phyloP scores from a whole-genome alignment of 1,284 basidiomycete species.

The Trichosporon ovoides region DNA sequence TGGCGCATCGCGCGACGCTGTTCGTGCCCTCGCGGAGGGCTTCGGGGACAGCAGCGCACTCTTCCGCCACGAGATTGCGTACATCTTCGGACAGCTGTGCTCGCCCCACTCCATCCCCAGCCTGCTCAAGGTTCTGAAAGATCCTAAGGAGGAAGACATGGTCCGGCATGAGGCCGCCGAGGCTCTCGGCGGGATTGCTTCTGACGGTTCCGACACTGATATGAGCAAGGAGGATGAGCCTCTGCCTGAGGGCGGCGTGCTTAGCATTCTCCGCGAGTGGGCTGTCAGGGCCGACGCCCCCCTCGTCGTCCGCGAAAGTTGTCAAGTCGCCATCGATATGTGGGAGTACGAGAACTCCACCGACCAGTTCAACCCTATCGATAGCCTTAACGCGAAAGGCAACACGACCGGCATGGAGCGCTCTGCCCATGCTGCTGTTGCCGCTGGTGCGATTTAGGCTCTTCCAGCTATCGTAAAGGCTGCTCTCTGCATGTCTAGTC shows the following conservation, averaged over 20 bases:
- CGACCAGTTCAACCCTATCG: conserved; percentile 76
- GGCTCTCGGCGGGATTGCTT: conserved; percentile 91
- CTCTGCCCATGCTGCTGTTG: conserved; percentile 38
- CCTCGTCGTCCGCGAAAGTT: conserved; percentile 88
- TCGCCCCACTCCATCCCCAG: conserved; percentile 83
- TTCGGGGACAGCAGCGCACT: conserved; percentile 80
- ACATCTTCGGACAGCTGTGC: conserved; percentile 94
- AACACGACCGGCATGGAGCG: conserved; percentile 48
- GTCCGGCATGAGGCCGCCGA: conserved; percentile 98
- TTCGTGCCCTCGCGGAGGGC: conserved; percentile 84
- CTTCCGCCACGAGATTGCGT: conserved; percentile 96
- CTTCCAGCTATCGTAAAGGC: background rate
- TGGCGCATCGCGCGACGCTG: conserved; percentile 58
- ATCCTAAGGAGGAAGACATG: conserved; percentile 83
- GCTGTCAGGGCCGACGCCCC: conserved; percentile 72
- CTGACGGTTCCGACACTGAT: conserved; percentile 57
- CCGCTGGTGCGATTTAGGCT: conserved; percentile 26
- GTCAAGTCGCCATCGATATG: conserved; percentile 95
- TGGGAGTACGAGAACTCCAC: conserved; percentile 90
- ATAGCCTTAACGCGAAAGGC: conserved; percentile 49
- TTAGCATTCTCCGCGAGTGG: conserved; percentile 82
- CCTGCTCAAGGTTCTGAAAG: conserved; percentile 69
- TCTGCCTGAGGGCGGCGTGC: conserved; percentile 56
- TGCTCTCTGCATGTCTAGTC: background rate
- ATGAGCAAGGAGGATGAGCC: conserved; percentile 31